Conservation (phyloP, 306 rosid species). For the Quercus ilex region DNA sequence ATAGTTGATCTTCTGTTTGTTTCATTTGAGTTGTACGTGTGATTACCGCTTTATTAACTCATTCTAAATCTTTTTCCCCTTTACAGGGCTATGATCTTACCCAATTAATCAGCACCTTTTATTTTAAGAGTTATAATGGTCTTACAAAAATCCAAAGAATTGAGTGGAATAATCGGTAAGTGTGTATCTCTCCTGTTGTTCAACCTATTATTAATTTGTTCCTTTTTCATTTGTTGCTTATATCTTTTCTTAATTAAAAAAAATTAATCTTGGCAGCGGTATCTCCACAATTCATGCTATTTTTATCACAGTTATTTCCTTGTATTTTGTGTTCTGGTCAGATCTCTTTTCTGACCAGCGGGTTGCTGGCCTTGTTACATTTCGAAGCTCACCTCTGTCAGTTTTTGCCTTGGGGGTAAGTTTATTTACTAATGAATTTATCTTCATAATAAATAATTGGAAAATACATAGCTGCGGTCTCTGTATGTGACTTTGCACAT, state of each 20-base stretch:
- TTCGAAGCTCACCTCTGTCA: constrained; percentile 49
- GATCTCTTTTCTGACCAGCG: constrained; percentile 61
- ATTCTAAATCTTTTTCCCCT: not conserved
- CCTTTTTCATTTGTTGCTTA: not conserved
- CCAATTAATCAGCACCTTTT: constrained; percentile 45
- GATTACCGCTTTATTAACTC: not conserved
- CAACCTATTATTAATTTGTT: not conserved
- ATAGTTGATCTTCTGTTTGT: not conserved
- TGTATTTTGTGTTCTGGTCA: constrained; percentile 60
- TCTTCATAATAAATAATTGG: not conserved
- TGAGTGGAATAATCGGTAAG: constrained; percentile 64
- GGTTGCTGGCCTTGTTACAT: constrained; percentile 42
- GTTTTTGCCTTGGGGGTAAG: constrained; percentile 53
- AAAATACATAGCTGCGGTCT: not conserved
- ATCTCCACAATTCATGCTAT: constrained; percentile 60
- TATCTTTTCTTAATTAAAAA: constrained; percentile 16
- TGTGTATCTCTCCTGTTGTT: not conserved
- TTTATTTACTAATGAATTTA: not conserved
- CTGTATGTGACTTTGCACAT: constrained; percentile 45
- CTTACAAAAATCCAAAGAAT: constrained; percentile 58
- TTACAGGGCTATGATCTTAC: constrained; percentile 51
- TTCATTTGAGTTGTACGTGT: not conserved
- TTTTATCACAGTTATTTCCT: constrained; percentile 46
- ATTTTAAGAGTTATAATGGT: constrained; percentile 46
- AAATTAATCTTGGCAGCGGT: constrained; percentile 39